Evolutionary conservation across 352 stramenopile species (phyloP), one percentile per base, ranked within the genome.

Genomic region (Phytophthora ohioensis): DNA sequence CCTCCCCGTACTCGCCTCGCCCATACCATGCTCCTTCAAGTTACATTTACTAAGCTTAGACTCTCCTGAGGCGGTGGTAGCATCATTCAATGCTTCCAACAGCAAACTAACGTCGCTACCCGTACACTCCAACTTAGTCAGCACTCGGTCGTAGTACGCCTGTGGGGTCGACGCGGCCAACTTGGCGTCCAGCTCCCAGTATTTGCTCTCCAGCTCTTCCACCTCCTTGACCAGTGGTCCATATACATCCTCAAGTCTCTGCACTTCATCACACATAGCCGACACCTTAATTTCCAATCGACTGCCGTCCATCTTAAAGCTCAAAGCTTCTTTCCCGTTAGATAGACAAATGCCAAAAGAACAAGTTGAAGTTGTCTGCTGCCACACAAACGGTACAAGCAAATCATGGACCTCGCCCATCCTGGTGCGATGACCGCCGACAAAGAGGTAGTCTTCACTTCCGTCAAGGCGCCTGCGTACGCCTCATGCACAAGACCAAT

Each of bases 311-410:
- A 47, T 35, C 13, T 12, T 39, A 27, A 27, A 27, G 21, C 7
- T 5, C n/a, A 13, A 54, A 39, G 32, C 30, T 48, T 59, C 47
- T 39, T 46, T 32, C 30, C 34, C 8, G 36, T 49, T 30, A 27
- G 13, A 35, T 30, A 31, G 52, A 21, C 17, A 59, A 59, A 39
- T 58, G 35, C 32, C 7, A 45, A 54, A 46, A 46, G 41, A 35
- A 41, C 17, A 51, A 45, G 9, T 38, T 55, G 31, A 69, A 65
- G 60, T 62, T 62, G 60, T 13, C 63, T 69, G 34, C n/a, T 49
- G 17, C 27, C 53, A 70, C 45, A 58, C 10, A 49, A 55, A 4
- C 27, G 11, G 10, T 39, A 62, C 57, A 55, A 11, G 5, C 30
- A 43, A 52, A 41, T 51, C 31, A 55, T 51, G 54, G 38, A 61